Base-by-base conservation (phyloP, 768 basidiomycete species). In the Lepiota venenata region DNA sequence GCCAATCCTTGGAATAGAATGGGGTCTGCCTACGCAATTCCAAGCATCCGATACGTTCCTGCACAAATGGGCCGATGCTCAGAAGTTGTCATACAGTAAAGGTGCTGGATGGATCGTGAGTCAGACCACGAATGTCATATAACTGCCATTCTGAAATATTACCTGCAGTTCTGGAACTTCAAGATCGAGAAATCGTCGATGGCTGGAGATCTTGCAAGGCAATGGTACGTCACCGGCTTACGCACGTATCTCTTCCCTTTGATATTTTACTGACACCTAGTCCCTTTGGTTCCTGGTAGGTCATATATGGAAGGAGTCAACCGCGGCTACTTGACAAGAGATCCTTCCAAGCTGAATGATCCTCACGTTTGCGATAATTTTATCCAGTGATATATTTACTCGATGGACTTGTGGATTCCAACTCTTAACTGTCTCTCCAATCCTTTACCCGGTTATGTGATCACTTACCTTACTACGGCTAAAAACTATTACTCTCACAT, bases 31-130 rank as follows among this genome's bases (percentile, higher is more conserved):
- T 10, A 88, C 87, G 1, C 74, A 86, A 56, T 88, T 88, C 66
- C 46, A 65, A 27, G 83, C 87, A 4, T 79, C 82, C 2, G 77
- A 87, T 49, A 76, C 63, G 0, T 88, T 89, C 71, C 65, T 88
- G 40, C 56, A 47, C 54, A 68, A 85, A 61, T 88, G 87, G 87
- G 87, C 85, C 10, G 88, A 89, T 59, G 85, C 87, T 21, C 87
- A 89, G 66, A 89, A 89, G 64, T 67, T 81, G 37, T 72, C 78
- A 1, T 88, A 88, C 50, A 74, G 76, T 50, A 67, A 84, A 56
- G 74, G 76, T 32, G 75, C 77, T 2, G 87, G 87, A 22, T 88
- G 86, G 85, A 74, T 88, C 39, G 85, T 86, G 58, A 68, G 83
- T 73, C 20, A 25, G 38, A 5, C 56, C 18, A 42, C 14, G 22